Evolutionary conservation across 495 filamentous ascomycete genomes (phyloP).

Genomic region (Neurospora sp.): DNA sequence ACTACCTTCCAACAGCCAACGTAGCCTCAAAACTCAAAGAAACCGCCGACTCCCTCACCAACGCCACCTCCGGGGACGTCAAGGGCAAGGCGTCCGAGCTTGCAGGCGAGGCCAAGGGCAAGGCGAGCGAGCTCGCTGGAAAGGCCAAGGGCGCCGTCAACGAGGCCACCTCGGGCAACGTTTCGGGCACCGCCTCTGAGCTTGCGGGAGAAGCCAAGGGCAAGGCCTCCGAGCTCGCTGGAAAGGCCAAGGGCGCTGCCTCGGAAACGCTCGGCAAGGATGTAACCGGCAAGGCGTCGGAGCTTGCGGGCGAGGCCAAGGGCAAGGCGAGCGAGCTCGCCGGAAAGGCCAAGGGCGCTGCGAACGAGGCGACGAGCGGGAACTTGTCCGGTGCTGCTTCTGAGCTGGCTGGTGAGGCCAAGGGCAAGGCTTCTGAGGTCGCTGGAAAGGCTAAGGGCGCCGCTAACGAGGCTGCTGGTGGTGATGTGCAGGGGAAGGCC

Average conservation of each 20-base stretch:
- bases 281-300: conserved; percentile 14
- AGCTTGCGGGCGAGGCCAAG: conserved; percentile 21
- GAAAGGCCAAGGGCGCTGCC: conserved; percentile 18
- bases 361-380: conserved; percentile 21
- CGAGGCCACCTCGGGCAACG: conserved; percentile 6
- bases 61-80: conserved; percentile 1
- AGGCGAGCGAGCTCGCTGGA: conserved; percentile 22
- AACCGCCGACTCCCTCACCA: conserved; percentile 15
- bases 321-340: conserved; percentile 23
- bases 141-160: conserved; percentile 17
- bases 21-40: conserved; percentile 36
- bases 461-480: conserved; percentile 4
- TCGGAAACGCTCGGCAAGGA: not conserved
- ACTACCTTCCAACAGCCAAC: conserved; percentile 22
- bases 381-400: conserved; percentile 23
- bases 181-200: conserved; percentile 20
- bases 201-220: conserved; percentile 26
- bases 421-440: conserved; percentile 26
- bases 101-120: conserved; percentile 24
- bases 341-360: conserved; percentile 24
- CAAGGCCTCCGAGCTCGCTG: conserved; percentile 22
- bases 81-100: conserved; percentile 23
- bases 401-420: conserved; percentile 22
- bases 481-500: conserved; percentile 2
- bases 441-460: conserved; percentile 20